phyloP scores from a whole-genome alignment of 2,329 filamentous ascomycete genomes.

The Hypoxylon sp. region DNA sequence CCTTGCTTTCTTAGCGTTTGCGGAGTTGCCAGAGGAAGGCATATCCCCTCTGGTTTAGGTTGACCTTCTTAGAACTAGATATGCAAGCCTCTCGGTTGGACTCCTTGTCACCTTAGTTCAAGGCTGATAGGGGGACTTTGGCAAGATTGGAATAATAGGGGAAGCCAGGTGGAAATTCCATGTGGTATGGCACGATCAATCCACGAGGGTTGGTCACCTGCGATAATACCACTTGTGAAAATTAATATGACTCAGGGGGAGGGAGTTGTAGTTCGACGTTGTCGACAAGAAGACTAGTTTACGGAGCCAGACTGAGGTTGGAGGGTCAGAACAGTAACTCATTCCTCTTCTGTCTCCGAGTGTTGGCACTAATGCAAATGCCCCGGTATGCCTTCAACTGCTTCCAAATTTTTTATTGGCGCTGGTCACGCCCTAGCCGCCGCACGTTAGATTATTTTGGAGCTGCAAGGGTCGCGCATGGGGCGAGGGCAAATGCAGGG shows the following conservation, averaged over 20 bases:
- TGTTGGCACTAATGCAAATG: constrained; percentile 31
- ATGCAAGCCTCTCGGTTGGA: constrained; percentile 21
- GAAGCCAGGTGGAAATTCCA: constrained; percentile 36
- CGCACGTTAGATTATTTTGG: constrained; percentile 20
- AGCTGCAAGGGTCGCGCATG: constrained; percentile 35
- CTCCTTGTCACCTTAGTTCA: constrained; percentile 24
- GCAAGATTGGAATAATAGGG: constrained; percentile 25
- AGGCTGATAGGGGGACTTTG: constrained; percentile 29
- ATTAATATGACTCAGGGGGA: constrained; percentile 16
- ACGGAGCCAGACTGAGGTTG: constrained; percentile 14
- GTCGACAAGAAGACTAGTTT: constrained; percentile 21
- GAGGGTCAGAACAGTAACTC: constrained; percentile 11
- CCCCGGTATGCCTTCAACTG: constrained; percentile 21
- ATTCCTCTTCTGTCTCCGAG: constrained; percentile 13
- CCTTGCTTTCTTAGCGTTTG: constrained; percentile 28
- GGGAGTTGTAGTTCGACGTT: neutral
- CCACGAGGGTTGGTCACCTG: constrained; percentile 7
- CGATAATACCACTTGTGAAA: constrained; percentile 5
- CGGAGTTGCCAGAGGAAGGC: constrained; percentile 18
- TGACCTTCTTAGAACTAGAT: constrained; percentile 15
- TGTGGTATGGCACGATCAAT: constrained; percentile 21
- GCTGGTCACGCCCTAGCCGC: constrained; percentile 31
- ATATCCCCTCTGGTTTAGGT: constrained; percentile 18
- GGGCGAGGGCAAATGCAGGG: constrained; percentile 30
- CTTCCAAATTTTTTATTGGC: constrained; percentile 29